Conservation (phyloP, 148 eudicot species). For the Chenopodium quinoa region DNA sequence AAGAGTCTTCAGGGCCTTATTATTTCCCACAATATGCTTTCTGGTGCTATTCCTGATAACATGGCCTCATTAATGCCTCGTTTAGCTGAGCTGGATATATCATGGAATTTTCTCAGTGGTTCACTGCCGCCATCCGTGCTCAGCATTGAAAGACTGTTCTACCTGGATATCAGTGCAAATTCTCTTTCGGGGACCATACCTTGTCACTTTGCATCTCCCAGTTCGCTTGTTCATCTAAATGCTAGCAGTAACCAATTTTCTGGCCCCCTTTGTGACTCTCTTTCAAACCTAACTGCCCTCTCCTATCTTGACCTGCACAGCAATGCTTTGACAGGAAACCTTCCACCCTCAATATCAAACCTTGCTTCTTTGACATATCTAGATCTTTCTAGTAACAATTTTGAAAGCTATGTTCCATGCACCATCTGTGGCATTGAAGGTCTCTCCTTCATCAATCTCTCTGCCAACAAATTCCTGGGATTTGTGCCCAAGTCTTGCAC, state of each 20-base stretch:
- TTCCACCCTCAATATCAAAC: slow-evolving; percentile 57
- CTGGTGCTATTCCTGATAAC: slow-evolving; percentile 60
- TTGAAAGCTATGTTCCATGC: slow-evolving; percentile 55
- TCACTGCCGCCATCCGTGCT: slow-evolving; percentile 59
- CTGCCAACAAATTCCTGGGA: slow-evolving; percentile 60
- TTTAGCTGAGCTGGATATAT: slow-evolving; percentile 69
- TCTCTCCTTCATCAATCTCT: slow-evolving; percentile 51
- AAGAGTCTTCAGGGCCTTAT: slow-evolving; percentile 79
- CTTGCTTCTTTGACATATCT: slow-evolving; percentile 77
- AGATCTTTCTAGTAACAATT: slow-evolving; percentile 68
- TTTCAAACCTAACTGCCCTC: slow-evolving; percentile 63
- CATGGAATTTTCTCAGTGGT: slow-evolving; percentile 61
- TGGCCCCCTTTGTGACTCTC: slow-evolving; percentile 56
- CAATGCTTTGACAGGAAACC: slow-evolving; percentile 54
- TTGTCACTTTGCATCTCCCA: slow-evolving; percentile 32
- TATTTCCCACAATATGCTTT: slow-evolving; percentile 69
- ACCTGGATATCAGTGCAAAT: slow-evolving; percentile 68
- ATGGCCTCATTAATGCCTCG: slow-evolving; percentile 47
- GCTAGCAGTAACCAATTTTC: slow-evolving; percentile 68
- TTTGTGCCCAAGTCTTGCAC: slow-evolving; percentile 57
- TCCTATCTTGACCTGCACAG: slow-evolving; percentile 77
- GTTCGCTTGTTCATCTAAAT: slow-evolving; percentile 64
- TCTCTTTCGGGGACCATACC: slow-evolving; percentile 59
- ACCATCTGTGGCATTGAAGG: slow-evolving; percentile 59
- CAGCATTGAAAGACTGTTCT: slow-evolving; percentile 47